Base-by-base conservation (phyloP, 2,329 filamentous ascomycete species). In the Remersonia thermophila region DNA sequence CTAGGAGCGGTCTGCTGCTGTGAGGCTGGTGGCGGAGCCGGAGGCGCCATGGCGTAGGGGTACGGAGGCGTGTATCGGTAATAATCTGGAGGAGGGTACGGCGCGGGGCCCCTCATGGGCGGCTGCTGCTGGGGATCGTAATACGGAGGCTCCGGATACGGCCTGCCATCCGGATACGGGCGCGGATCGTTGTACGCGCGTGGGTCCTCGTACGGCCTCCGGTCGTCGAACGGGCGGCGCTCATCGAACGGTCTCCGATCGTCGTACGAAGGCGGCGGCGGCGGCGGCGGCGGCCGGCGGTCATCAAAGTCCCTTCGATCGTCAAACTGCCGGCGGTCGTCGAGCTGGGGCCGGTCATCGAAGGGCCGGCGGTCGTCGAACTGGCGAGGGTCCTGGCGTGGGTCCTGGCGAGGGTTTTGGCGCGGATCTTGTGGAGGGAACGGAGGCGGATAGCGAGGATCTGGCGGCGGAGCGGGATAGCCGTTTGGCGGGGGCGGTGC, bases 1-100 rank as follows among this genome's bases (percentile, higher is more conserved):
- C 71, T 59, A 2, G 71, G 71, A 3, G 71, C 71, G 14, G 69
- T 65, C 48, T 71, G 69, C 9, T 60, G 57, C 52, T 66, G 56
- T 13, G 58, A 54, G 26, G 59, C 54, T 18, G 44, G 39, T 4
- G 39, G 38, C 8, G 38, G 30, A 2, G 41, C 42, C 8, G 46
- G 43, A 36, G 41, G 41, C 13, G 35, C 42, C 23, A 40, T 38
- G 10, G 32, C 33, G 18, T 47, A 47, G 7, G 38, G 35, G 32
- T 45, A 50, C 9, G 37, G 32, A 29, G 50, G 48, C n/a, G 53
- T 49, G 27, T 59, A 59, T 14, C 50, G 44, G 36, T 57, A 59
- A 33, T 47, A 47, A 11, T 49, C 45, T 17, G 42, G 12, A 23
- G 20, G 20, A 23, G 20, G 20, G 9, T 23, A 23, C 5, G 20